Evolutionary conservation across 257 asterid species (phyloP).

Genomic region (Scutellaria barbata): DNA sequence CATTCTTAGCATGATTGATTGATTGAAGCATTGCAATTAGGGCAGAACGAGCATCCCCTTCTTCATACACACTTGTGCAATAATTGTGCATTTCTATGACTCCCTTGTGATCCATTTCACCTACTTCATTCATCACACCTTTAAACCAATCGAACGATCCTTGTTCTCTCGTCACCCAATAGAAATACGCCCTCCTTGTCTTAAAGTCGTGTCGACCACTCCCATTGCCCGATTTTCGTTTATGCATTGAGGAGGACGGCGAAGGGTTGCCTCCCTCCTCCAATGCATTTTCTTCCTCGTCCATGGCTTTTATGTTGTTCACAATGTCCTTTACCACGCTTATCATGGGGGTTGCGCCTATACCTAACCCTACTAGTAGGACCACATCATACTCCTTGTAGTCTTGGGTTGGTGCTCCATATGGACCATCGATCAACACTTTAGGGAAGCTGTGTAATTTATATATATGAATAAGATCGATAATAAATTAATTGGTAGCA

Average conservation of each 20-base stretch:
- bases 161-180: constrained; percentile 91
- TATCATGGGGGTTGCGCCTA: constrained; percentile 93
- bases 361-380: constrained; percentile 77
- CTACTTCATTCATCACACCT: constrained; percentile 85
- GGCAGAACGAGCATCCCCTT: constrained; percentile 90
- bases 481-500: too few species aligned
- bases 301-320: constrained; percentile 76
- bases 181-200: constrained; percentile 80
- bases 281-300: constrained; percentile 50
- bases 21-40: constrained; percentile 88
- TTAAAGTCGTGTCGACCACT: constrained; percentile 48
- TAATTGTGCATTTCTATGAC: constrained; percentile 92
- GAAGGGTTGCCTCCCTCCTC: constrained; percentile 46
- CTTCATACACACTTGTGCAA: constrained; percentile 88
- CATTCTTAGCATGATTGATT: constrained; percentile 77
- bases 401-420: constrained; percentile 96
- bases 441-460: constrained; percentile 55
- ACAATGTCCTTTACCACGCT: constrained; percentile 86
- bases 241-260: constrained; percentile 31
- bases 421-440: constrained; percentile 87
- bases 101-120: constrained; percentile 69
- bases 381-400: constrained; percentile 93
- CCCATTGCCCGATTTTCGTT: constrained; percentile 41
- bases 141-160: constrained; percentile 91
- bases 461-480: not conserved